Evolutionary conservation across 768 basidiomycete species (phyloP).

Genomic region (Russula sp.): DNA sequence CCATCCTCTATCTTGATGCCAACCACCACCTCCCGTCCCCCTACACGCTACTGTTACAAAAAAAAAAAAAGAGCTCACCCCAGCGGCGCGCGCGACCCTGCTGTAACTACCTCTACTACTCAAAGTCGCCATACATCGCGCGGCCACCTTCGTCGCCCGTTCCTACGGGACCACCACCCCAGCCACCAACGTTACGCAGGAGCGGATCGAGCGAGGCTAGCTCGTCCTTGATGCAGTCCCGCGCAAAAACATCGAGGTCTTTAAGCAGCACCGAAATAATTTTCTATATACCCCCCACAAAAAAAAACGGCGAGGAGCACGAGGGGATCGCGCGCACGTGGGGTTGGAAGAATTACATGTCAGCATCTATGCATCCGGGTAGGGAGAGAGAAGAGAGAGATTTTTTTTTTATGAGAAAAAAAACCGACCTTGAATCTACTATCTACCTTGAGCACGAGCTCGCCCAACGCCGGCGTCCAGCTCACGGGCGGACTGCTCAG

Average conservation of each 20-base stretch:
- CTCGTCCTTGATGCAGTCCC: constrained; percentile 76
- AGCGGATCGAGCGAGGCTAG: constrained; percentile 75
- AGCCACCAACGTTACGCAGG: constrained; percentile 47
- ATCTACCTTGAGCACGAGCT: constrained; percentile 76
- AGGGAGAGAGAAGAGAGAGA: too few species aligned
- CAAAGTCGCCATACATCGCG: background rate
- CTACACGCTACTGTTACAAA: too few species aligned
- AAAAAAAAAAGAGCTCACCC: too few species aligned
- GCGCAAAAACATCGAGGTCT: constrained; percentile 77
- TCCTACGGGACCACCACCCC: constrained; percentile 17
- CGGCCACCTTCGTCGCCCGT: background rate
- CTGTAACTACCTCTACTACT: background rate
- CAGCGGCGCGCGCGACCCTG: too few species aligned
- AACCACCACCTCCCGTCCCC: too few species aligned
- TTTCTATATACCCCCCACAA: constrained; percentile 46
- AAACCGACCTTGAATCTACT: constrained; percentile 65
- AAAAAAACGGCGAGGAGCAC: background rate
- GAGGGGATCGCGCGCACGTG: background rate
- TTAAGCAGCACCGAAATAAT: constrained; percentile 71
- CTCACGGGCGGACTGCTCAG: constrained; percentile 46
- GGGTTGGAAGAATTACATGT: background rate
- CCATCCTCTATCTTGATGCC: too few species aligned
- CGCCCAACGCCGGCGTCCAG: constrained; percentile 59
- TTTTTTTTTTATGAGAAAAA: too few species aligned
- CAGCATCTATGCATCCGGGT: background rate